Evolutionary conservation across 2,329 filamentous ascomycete species (phyloP), one percentile per base, ranked within the genome.

Genomic region (Aspergillus calidoustus): DNA sequence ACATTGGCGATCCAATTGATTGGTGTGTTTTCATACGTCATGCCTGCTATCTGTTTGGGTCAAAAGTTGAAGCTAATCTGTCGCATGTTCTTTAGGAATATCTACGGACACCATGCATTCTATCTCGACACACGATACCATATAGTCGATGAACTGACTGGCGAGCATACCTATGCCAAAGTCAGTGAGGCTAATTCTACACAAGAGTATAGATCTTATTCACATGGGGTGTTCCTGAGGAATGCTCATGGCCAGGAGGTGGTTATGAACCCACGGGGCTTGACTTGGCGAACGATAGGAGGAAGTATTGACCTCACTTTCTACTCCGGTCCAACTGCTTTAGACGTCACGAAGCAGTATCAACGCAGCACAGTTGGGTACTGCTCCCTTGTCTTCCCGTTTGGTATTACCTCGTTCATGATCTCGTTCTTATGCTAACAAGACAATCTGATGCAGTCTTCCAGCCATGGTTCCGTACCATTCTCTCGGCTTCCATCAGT

Each of bases 381-480:
- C 25, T 28, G 4, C 25, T 28, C 25, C 25, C 25, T 28, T 28
- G 25, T 28, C 25, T 7, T 28, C 25, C 25, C 25, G 25, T 28
- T 28, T 28, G 25, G 4, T 28, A 28, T 28, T 28, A 28, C 25
- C 25, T 2, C 25, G 6, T 28, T 28, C 25, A 28, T 28, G 25
- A 28, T 28, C 25, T 28, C 25, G 25, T 7, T 28, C 25, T 7
- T 28, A 28, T 19, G 19, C 25, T 28, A 28, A 28, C 25, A 28
- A 28, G 25, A 28, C 25, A 28, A 28, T 28, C 25, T 7, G 6
- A 28, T 28, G 4, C 25, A 28, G 25, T 0, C 79, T 91, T 5
- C 91, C 91, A 1, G 88, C 88, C 0, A 88, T 94, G 86, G 89
- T 93, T 71, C 88, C 91, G 67, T 95, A 95, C 78, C 94, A 87